Percentiles rank a stretch among this genome's conserved stretches.
Evolutionary conservation across 805 yeast species (phyloP).

Genomic region (Lachancea waltii): DNA sequence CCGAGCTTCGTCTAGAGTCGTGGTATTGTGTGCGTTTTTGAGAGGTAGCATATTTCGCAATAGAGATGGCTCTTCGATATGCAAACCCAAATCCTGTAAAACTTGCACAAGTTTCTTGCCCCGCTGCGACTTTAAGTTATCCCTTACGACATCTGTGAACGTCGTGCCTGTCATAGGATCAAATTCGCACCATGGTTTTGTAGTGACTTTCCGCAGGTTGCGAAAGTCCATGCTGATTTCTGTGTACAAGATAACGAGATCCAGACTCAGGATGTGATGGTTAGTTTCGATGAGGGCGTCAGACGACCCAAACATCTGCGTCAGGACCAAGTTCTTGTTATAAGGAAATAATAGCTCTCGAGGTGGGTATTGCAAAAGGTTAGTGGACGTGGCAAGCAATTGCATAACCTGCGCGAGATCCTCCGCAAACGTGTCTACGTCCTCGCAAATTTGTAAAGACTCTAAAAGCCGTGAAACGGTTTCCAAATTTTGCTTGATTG

Average conservation of each 20-base stretch:
- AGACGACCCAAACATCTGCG: slow-evolving; percentile 37
- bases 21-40: slow-evolving; percentile 29
- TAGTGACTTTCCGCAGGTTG: slow-evolving; percentile 42
- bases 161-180: slow-evolving; percentile 42
- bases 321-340: slow-evolving; percentile 41
- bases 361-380: slow-evolving; percentile 43
- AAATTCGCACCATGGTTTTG: slow-evolving; percentile 58
- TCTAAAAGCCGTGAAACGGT: slow-evolving; percentile 28
- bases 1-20: slow-evolving; percentile 35
- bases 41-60: slow-evolving; percentile 32
- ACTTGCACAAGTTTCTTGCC: slow-evolving; percentile 35
- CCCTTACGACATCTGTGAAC: slow-evolving; percentile 52
- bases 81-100: slow-evolving; percentile 35
- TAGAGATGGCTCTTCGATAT: slow-evolving; percentile 28
- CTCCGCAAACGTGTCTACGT: slow-evolving; percentile 26
- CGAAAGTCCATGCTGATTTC: slow-evolving; percentile 58
- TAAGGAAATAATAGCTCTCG: slow-evolving; percentile 53
- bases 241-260: slow-evolving; percentile 52
- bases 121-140: slow-evolving; percentile 45
- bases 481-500: slow-evolving; percentile 25
- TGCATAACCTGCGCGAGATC: slow-evolving; percentile 18
- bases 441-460: slow-evolving; percentile 39
- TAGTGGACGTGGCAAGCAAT: slow-evolving; percentile 20
- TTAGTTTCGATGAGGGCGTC: slow-evolving; percentile 24
- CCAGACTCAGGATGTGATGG: slow-evolving; percentile 42